Evolutionary conservation across 2,329 filamentous ascomycete genomes (phyloP), one percentile per base, ranked within the genome.

Genomic region (Monosporascus sp.): DNA sequence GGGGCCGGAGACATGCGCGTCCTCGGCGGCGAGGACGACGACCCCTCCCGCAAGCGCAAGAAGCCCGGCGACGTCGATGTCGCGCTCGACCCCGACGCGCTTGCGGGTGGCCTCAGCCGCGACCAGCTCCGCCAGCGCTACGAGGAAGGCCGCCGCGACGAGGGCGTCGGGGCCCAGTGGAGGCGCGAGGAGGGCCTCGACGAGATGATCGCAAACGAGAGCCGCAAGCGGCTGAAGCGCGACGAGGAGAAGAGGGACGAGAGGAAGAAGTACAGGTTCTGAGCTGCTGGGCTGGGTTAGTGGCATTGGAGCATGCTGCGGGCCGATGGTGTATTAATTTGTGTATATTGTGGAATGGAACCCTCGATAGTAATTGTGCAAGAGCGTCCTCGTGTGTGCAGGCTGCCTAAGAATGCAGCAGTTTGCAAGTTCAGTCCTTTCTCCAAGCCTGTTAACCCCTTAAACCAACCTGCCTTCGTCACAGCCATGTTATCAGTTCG

Each of bases 21-120:
- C 3, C 81, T 99, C 4, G 94, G 92, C 11, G 17, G 43, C 22
- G 81, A 83, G 58, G 90, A 95, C 24, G 88, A 91, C 54, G 84
- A 91, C 52, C 79, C 69, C 51, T 76, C 71, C 24, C 77, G 89
- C 64, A 94, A 95, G 75, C 83, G 90, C 64, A 99, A 97, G 83
- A 96, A 97, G 80, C 92, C 89, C 4, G 94, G 93, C 41, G 94
- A 99, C 68, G 82, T 99, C 24, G 94, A 99, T 61, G 88, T 97
- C 27, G 90, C 91, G 24, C 84, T 99, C 58, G 91, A 97, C 63
- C 83, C 90, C 5, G 93, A 97, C 66, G 81, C 87, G 38, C 71
- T 99, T 55, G 83, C 83, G 58, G 79, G 82, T 61, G 88, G 87
- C 45, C 79, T 97, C 64, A 88, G 82, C 71, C 96, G 93, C 70